phyloP scores from a whole-genome alignment of 2,329 filamentous ascomycete genomes.

The Penicillium sumatraense region DNA sequence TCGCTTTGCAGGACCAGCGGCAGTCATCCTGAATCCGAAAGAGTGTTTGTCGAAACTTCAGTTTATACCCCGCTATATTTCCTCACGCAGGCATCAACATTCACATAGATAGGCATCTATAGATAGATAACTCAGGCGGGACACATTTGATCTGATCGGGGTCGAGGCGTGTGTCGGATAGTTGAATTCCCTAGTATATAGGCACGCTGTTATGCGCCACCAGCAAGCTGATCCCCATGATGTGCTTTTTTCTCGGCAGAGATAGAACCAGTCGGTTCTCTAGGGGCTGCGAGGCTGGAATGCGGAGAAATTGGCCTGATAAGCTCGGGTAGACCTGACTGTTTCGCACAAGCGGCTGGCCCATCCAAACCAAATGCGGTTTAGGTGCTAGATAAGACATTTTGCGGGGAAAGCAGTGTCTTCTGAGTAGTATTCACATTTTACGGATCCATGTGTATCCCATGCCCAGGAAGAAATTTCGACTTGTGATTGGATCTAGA shows the following conservation, averaged over 20 bases:
- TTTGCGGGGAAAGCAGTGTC: slow-evolving; percentile 9
- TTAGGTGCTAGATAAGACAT: slow-evolving; percentile 1
- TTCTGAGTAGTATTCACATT: not conserved
- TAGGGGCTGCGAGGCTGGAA: not conserved
- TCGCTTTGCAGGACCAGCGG: slow-evolving; percentile 4
- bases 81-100: not conserved
- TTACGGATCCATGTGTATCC: not conserved
- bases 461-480: not conserved
- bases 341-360: not conserved
- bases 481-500: no score
- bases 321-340: slow-evolving; percentile 16
- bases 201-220: no score
- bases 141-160: no score
- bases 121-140: no score
- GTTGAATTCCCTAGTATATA: no score
- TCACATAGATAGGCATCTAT: no score
- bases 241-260: not conserved
- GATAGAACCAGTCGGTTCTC: not conserved
- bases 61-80: not conserved
- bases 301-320: slow-evolving; percentile 3
- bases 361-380: not conserved
- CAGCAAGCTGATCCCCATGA: not conserved
- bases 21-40: not conserved
- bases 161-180: no score
- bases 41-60: not conserved